Conservation (phyloP, 257 asterid genomes). For the Penstemon eatonii region DNA sequence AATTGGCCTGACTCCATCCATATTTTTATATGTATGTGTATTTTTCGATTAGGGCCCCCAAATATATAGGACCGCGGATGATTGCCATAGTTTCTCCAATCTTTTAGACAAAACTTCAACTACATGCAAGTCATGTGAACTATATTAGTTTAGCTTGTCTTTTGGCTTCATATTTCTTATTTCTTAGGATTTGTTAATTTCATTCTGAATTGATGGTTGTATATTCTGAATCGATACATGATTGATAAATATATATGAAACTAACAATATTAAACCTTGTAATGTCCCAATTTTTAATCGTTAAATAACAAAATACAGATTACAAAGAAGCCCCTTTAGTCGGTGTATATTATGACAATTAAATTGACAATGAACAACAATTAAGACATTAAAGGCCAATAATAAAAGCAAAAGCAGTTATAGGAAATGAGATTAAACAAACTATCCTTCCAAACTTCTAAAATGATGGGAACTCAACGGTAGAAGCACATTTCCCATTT, state of each 20-base stretch:
- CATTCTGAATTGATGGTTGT: too few species aligned
- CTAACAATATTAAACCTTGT: too few species aligned
- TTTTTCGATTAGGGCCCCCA: too few species aligned
- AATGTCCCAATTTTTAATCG: too few species aligned
- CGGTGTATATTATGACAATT: background rate
- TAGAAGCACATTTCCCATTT: constrained; percentile 49
- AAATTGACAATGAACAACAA: background rate
- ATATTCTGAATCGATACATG: too few species aligned
- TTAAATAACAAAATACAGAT: background rate
- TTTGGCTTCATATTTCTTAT: background rate
- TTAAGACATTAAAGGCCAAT: background rate
- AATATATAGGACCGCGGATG: too few species aligned
- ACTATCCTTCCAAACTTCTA: constrained; percentile 17
- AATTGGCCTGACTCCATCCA: too few species aligned
- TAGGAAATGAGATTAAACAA: background rate
- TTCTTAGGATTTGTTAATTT: background rate
- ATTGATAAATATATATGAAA: too few species aligned
- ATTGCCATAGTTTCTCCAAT: background rate
- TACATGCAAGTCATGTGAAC: constrained; percentile 24
- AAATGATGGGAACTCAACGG: constrained; percentile 56
- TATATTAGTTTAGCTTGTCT: background rate
- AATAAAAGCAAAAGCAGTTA: background rate
- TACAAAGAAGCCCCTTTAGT: too few species aligned
- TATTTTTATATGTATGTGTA: too few species aligned
- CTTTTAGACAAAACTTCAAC: constrained; percentile 25